phyloP scores from a whole-genome alignment of 176 grass and related monocot species.

The Rhynchospora tenuis region DNA sequence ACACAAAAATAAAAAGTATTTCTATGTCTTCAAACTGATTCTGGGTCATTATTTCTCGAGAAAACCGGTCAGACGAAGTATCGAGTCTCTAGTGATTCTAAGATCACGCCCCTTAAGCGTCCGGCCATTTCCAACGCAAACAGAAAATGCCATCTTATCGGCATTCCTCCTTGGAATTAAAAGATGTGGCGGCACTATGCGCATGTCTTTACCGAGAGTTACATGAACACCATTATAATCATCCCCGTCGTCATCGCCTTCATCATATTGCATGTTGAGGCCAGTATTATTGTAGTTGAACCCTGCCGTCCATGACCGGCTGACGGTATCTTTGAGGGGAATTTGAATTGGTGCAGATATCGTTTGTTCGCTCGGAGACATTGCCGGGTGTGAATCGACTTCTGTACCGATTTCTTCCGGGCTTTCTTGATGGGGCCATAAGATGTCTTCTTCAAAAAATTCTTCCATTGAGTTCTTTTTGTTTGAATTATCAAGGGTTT shows the following conservation, averaged over 20 bases:
- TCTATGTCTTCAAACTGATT: neutral
- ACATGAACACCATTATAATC: neutral
- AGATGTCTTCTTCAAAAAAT: slow-evolving; percentile 46
- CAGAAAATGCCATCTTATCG: slow-evolving; percentile 41
- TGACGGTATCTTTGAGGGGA: slow-evolving; percentile 34
- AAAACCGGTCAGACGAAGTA: slow-evolving; percentile 70
- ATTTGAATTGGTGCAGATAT: slow-evolving; percentile 22
- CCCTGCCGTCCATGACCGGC: slow-evolving; percentile 33
- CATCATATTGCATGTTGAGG: neutral
- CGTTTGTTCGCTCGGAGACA: neutral
- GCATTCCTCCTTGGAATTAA: slow-evolving; percentile 13
- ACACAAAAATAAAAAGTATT: neutral
- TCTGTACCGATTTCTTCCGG: neutral
- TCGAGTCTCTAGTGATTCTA: slow-evolving; percentile 38
- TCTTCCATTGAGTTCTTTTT: slow-evolving; percentile 40
- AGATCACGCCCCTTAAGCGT: slow-evolving; percentile 87
- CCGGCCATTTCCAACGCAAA: slow-evolving; percentile 62
- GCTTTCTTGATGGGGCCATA: slow-evolving; percentile 28
- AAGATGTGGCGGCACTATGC: slow-evolving; percentile 39
- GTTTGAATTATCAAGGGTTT: neutral
- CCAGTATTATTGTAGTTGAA: neutral
- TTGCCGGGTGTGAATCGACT: neutral
- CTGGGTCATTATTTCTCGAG: slow-evolving; percentile 48
- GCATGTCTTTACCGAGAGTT: neutral
- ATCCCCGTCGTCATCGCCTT: neutral